Percentiles rank a stretch among this genome's conserved stretches.
Evolutionary conservation across 257 asterid genomes (phyloP).

Genomic region (Solanum ossicruentum): DNA sequence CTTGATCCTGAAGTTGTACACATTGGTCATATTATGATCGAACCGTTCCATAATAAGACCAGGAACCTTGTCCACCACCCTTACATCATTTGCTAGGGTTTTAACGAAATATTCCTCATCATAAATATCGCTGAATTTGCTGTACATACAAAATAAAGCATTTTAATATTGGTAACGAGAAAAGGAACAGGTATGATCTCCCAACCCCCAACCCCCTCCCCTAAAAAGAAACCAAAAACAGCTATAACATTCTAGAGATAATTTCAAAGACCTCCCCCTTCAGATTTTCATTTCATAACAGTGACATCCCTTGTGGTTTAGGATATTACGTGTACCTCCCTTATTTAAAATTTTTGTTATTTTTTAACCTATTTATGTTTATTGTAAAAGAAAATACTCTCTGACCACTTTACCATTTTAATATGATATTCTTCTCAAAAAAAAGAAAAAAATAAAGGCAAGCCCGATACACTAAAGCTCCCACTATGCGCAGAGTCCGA

Average conservation of each 20-base stretch:
- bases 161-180: not conserved
- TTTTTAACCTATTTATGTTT: not conserved
- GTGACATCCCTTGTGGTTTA: not conserved
- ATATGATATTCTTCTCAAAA: not conserved
- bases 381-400: not conserved
- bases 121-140: slow-evolving; percentile 85
- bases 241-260: not conserved
- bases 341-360: not conserved
- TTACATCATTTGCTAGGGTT: slow-evolving; percentile 70
- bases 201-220: not conserved
- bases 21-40: slow-evolving; percentile 76
- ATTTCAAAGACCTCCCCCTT: not conserved
- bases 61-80: slow-evolving; percentile 57
- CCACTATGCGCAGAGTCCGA: too few relatives aligned
- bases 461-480: too few relatives aligned
- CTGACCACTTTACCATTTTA: not conserved
- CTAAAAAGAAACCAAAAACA: too few relatives aligned
- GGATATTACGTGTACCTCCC: not conserved
- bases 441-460: too few relatives aligned
- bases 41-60: slow-evolving; percentile 79
- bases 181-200: not conserved
- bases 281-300: not conserved
- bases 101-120: slow-evolving; percentile 78
- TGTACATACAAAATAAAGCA: slow-evolving; percentile 28
- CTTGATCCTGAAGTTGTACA: slow-evolving; percentile 84